Conservation (phyloP, 257 asterid species). For the Solanum chiquidenum region DNA sequence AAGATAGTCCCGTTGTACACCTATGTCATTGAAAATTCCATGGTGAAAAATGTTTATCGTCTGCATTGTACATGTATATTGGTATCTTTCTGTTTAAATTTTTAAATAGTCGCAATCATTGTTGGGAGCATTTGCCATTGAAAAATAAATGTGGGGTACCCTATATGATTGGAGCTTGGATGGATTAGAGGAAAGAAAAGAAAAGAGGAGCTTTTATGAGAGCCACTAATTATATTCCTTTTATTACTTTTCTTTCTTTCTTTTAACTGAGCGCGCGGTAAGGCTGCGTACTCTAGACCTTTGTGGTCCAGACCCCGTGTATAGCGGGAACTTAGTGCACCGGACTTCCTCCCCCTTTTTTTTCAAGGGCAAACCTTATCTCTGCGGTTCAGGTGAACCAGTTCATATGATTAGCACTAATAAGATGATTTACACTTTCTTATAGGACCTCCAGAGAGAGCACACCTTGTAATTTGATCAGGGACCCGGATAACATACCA, state of each 20-base stretch:
- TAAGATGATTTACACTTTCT: not conserved
- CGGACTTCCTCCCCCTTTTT: not conserved
- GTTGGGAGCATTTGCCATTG: not conserved
- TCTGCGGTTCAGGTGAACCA: not conserved
- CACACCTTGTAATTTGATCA: constrained; percentile 19
- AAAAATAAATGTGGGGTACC: constrained; percentile 3
- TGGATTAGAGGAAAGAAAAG: not conserved
- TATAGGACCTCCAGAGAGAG: constrained; percentile 25
- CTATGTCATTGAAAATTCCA: not conserved
- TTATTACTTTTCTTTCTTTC: not conserved
- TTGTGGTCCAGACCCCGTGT: not conserved
- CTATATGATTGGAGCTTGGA: constrained; percentile 3
- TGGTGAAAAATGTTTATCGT: not conserved
- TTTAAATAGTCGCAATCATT: not conserved
- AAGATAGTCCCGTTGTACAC: not conserved
- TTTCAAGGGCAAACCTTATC: not conserved
- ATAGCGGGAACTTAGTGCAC: not conserved
- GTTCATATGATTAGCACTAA: not conserved
- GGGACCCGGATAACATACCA: constrained; percentile 6
- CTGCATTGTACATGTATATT: not conserved
- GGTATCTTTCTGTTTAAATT: not conserved
- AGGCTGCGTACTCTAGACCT: not conserved
- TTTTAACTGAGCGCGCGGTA: not conserved
- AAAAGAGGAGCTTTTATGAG: not conserved
- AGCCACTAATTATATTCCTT: not conserved